These are phyloP conservation scores for Omphalea diandra DNA, from an alignment of 441 rosid genomes.

Conservation along the genomic window DNA sequence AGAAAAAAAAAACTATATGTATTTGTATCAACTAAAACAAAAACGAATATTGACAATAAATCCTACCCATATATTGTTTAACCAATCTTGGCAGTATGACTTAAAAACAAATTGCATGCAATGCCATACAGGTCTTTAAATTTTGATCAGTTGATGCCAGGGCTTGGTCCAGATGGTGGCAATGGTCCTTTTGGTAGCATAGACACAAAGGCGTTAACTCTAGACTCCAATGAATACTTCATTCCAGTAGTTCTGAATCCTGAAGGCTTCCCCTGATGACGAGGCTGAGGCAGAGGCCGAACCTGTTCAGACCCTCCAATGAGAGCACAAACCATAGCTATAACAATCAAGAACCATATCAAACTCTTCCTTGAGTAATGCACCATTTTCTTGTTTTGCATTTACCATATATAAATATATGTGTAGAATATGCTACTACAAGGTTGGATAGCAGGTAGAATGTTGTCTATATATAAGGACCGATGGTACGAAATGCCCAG, in stretches of 20 bases:
- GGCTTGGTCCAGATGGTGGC: conserved; percentile 64
- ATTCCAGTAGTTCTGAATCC: conserved; percentile 11
- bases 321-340: conserved; percentile 15
- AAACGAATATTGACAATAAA: neutral
- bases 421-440: too few relatives aligned
- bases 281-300: conserved; percentile 20
- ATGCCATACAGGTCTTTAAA: neutral
- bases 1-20: neutral
- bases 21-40: neutral
- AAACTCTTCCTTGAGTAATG: conserved; percentile 12
- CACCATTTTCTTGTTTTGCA: conserved; percentile 16
- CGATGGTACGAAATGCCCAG: neutral
- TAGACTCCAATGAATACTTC: conserved; percentile 5
- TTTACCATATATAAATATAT: neutral
- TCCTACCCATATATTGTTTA: neutral
- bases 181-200: conserved; percentile 50
- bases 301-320: conserved; percentile 22
- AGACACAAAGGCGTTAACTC: conserved; percentile 19
- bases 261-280: neutral
- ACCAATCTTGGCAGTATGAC: too few relatives aligned
- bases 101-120: neutral
- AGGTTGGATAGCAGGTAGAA: neutral
- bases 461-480: neutral
- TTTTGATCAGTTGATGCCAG: conserved; percentile 29
- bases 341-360: conserved; percentile 21